phyloP scores from a whole-genome alignment of 192 early-diverging fungal species.

The Mortierella hygrophila region DNA sequence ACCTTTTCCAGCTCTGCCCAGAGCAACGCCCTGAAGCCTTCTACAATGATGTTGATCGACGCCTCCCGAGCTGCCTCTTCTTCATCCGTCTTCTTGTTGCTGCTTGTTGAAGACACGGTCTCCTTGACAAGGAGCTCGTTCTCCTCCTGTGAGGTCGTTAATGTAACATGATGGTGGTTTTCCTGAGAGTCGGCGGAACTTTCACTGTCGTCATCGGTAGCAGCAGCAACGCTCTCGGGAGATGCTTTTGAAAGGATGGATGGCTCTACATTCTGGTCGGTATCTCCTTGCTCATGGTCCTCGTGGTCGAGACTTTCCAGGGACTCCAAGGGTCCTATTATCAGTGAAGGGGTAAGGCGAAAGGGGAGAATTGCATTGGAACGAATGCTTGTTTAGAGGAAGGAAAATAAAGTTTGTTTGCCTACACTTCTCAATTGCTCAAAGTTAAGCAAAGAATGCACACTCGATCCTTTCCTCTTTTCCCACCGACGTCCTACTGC shows the following conservation, averaged over 20 bases:
- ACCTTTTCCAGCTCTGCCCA: conserved; percentile 66
- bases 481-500: too few species aligned
- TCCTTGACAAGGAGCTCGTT: neutral
- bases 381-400: neutral
- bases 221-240: neutral
- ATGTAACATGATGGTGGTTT: neutral
- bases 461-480: too few species aligned
- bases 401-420: neutral
- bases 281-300: conserved; percentile 7
- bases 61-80: conserved; percentile 22
- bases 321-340: conserved; percentile 24
- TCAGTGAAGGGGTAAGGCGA: neutral
- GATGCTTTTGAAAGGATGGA: neutral
- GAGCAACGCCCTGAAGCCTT: conserved; percentile 55
- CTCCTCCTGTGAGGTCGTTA: neutral
- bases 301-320: conserved; percentile 44
- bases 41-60: conserved; percentile 29
- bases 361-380: neutral
- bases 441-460: neutral
- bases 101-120: neutral
- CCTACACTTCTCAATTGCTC: neutral
- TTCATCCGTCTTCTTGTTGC: neutral
- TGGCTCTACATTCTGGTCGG: conserved; percentile 13
- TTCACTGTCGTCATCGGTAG: neutral
- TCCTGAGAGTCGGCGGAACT: neutral